Percentiles rank a stretch among this genome's conserved stretches.
These are phyloP conservation scores for Blastobotrys muscicola DNA, from an alignment of 805 yeast genomes.

Conservation along the genomic window DNA sequence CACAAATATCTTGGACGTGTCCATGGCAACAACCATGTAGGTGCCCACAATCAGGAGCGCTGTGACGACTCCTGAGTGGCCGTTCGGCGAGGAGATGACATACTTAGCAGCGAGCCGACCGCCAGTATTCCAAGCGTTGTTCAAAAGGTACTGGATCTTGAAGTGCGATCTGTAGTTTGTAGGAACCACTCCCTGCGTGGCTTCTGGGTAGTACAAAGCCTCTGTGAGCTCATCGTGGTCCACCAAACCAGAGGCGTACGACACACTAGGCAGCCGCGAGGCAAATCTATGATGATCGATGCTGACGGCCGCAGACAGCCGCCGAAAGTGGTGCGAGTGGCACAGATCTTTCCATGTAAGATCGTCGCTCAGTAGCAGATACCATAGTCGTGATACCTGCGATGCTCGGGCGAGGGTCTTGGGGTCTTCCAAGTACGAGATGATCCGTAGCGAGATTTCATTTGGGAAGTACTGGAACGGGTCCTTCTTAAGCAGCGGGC, in stretches of 20 bases:
- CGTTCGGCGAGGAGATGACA: conserved; percentile 26
- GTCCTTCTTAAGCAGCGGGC: conserved; percentile 31
- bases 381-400: conserved; percentile 82
- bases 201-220: conserved; percentile 27
- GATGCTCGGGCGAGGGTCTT: conserved; percentile 85
- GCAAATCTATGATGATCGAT: not conserved
- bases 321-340: conserved; percentile 28
- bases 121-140: conserved; percentile 33
- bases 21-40: conserved; percentile 35
- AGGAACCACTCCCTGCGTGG: conserved; percentile 23
- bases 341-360: conserved; percentile 34
- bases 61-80: conserved; percentile 29
- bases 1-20: conserved; percentile 34
- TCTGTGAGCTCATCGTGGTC: conserved; percentile 16
- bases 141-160: conserved; percentile 31
- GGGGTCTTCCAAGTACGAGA: conserved; percentile 76
- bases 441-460: conserved; percentile 72
- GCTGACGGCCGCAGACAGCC: conserved; percentile 28
- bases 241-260: conserved; percentile 3
- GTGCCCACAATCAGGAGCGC: conserved; percentile 28
- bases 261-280: conserved; percentile 10
- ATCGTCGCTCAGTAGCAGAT: conserved; percentile 32
- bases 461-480: conserved; percentile 52
- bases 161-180: conserved; percentile 31
- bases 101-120: conserved; percentile 34